These are phyloP conservation scores for Bruguiera parviflora DNA, from an alignment of 345 rosid species.

Conservation along the genomic window DNA sequence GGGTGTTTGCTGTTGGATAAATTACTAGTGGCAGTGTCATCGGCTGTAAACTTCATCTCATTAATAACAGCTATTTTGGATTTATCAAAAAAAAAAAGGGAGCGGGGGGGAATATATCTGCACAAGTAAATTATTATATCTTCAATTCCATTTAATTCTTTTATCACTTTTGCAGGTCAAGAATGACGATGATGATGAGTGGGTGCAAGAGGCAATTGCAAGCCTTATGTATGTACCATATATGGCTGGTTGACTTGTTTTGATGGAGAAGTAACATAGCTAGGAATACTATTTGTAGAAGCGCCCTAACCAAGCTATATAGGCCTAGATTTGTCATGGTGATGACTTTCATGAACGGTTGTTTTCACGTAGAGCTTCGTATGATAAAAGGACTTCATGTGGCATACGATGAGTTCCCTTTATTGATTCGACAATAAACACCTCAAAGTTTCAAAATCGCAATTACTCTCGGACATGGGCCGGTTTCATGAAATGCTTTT, in stretches of 20 bases:
- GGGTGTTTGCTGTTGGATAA: no score
- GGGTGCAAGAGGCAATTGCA: constrained; percentile 83
- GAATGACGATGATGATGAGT: constrained; percentile 52
- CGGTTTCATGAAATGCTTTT: no score
- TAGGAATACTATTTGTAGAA: constrained; percentile 3
- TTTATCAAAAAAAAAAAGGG: no score
- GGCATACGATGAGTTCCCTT: constrained; percentile 2
- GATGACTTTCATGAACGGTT: not conserved
- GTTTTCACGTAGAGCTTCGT: constrained; percentile 11
- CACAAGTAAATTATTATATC: no score
- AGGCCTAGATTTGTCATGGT: not conserved
- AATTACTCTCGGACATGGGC: not conserved
- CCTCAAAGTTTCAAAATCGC: not conserved
- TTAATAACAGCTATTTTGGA: no score
- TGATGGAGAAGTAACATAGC: not conserved
- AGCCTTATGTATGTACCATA: constrained; percentile 58
- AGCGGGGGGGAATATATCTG: no score
- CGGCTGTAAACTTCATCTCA: no score
- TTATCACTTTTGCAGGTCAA: constrained; percentile 39
- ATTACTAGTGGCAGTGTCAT: no score
- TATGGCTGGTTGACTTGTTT: constrained; percentile 27
- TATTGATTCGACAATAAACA: constrained; percentile 3
- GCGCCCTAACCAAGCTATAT: constrained; percentile 3
- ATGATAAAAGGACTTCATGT: constrained; percentile 8
- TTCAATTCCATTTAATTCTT: no score